Evolutionary conservation across 257 asterid species (phyloP).

Genomic region (Solanum appendiculatum): DNA sequence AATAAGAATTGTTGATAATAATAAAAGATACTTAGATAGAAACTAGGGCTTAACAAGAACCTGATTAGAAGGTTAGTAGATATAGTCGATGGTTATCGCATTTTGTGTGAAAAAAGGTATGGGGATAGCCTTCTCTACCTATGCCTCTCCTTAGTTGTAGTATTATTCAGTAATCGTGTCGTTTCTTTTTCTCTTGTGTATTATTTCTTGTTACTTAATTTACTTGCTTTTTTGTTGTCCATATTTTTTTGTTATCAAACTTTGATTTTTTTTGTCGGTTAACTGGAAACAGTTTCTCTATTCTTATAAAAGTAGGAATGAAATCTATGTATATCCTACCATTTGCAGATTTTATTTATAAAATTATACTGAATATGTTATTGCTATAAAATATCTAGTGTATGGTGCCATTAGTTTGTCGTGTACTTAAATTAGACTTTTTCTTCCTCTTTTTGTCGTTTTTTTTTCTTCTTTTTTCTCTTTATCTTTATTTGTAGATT

Average conservation of each 20-base stretch:
- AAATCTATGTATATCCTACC: too few relatives aligned
- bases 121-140: background rate
- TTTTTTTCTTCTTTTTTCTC: too few relatives aligned
- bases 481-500: background rate
- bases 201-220: too few relatives aligned
- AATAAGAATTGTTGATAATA: too few relatives aligned
- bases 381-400: too few relatives aligned
- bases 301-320: background rate
- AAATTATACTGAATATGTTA: too few relatives aligned
- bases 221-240: too few relatives aligned
- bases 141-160: background rate
- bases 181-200: too few relatives aligned
- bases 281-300: background rate
- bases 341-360: background rate
- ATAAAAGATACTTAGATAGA: background rate
- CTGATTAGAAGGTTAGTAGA: background rate
- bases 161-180: background rate
- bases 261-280: too few relatives aligned
- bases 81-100: background rate
- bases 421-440: background rate
- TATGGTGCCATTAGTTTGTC: background rate
- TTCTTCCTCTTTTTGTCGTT: background rate
- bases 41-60: too few relatives aligned
- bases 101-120: background rate
- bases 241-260: background rate